A percentile compares a stretch with the other conserved stretches of the same genome.
Conservation (phyloP, 495 filamentous ascomycete species). For the Hypoxylon fuscum region DNA sequence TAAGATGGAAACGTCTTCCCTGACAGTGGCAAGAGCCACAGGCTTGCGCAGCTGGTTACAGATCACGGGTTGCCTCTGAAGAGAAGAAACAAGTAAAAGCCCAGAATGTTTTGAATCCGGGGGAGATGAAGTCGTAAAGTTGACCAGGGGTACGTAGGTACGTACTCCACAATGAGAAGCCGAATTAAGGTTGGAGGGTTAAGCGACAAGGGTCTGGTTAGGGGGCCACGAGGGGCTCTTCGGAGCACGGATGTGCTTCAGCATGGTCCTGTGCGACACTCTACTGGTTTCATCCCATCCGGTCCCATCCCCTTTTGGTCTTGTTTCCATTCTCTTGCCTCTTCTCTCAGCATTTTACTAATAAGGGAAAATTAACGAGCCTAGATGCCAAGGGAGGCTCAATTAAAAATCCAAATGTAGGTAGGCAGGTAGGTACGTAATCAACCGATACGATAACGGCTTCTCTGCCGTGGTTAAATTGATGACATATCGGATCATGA, state of each 20-base stretch:
- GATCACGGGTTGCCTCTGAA: background rate
- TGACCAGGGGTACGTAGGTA: constrained; percentile 9
- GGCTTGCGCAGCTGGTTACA: background rate
- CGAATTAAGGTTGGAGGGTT: constrained; percentile 33
- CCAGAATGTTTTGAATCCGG: constrained; percentile 5
- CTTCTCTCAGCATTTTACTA: constrained; percentile 1
- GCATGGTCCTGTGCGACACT: constrained; percentile 37
- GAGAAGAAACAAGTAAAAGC: constrained; percentile 1
- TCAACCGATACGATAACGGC: too few species aligned
- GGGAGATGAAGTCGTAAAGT: constrained; percentile 2
- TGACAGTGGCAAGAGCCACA: constrained; percentile 4
- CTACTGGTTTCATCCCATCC: constrained; percentile 37
- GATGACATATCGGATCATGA: too few species aligned
- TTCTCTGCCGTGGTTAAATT: too few species aligned
- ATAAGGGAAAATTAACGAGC: constrained; percentile 17
- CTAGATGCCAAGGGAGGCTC: constrained; percentile 7
- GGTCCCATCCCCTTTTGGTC: constrained; percentile 24
- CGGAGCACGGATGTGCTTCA: constrained; percentile 48
- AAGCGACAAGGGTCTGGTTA: constrained; percentile 21
- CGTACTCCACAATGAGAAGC: constrained; percentile 8
- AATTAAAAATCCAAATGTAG: constrained; percentile 2
- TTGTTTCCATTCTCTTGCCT: background rate
- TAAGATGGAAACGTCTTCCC: background rate
- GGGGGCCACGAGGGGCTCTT: constrained; percentile 10
- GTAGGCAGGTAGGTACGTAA: constrained; percentile 8